phyloP scores from a whole-genome alignment of 129 eudicot genomes.

The Kitagawia praeruptora region DNA sequence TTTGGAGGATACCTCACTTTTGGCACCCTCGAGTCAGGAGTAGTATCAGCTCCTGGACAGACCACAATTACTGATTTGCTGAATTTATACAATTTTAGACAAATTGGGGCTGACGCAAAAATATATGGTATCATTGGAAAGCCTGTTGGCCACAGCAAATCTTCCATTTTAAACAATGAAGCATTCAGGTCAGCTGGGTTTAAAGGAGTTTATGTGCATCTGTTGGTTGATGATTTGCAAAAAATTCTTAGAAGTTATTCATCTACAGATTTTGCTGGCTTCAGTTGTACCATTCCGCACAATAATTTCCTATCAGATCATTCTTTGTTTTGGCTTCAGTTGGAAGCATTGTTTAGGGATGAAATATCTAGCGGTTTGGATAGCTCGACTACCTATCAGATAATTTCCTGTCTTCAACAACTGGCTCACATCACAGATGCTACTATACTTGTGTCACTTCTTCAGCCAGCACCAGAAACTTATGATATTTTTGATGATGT shows the following conservation, averaged over 20 bases:
- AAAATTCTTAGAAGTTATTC: slow-evolving; percentile 68
- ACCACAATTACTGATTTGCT: too few species aligned
- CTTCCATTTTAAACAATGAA: too few species aligned
- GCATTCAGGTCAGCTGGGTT: slow-evolving; percentile 72
- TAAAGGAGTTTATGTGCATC: slow-evolving; percentile 73
- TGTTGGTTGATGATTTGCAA: slow-evolving; percentile 71
- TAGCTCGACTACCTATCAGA: slow-evolving; percentile 88
- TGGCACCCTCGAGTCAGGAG: too few species aligned
- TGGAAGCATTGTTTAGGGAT: slow-evolving; percentile 64
- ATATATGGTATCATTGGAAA: too few species aligned
- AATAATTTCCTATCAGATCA: too few species aligned
- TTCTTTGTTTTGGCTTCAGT: too few species aligned
- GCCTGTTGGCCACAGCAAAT: too few species aligned
- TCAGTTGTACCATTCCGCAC: slow-evolving; percentile 23
- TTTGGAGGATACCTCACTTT: too few species aligned
- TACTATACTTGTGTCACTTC: slow-evolving; percentile 69
- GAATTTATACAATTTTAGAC: too few species aligned
- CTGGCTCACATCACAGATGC: slow-evolving; percentile 71
- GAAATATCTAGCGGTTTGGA: slow-evolving; percentile 91
- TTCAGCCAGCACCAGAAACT: slow-evolving; percentile 90
- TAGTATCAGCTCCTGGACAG: too few species aligned
- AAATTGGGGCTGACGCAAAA: too few species aligned
- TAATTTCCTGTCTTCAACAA: slow-evolving; percentile 69
- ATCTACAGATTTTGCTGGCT: slow-evolving; percentile 80
- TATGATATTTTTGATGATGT: slow-evolving; percentile 84